These are phyloP conservation scores for Hirsutella rhossiliensis DNA, from an alignment of 2,329 filamentous ascomycete species.

Conservation along the genomic window DNA sequence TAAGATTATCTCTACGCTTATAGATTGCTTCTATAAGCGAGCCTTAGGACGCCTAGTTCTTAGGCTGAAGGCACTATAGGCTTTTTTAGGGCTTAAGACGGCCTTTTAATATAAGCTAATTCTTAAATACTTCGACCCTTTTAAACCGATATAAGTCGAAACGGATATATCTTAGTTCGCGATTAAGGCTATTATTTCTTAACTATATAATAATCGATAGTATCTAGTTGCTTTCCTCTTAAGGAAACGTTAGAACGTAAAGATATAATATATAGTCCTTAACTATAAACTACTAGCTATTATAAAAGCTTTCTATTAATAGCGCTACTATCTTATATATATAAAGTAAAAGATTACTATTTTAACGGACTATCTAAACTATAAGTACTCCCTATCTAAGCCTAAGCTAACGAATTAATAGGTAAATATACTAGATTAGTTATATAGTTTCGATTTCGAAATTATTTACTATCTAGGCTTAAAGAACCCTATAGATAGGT, in stretches of 20 bases:
- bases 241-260: too few species aligned
- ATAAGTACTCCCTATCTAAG: not conserved
- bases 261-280: too few species aligned
- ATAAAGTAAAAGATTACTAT: not conserved
- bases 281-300: too few species aligned
- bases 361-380: not conserved
- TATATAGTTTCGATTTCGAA: too few species aligned
- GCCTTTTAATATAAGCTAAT: not conserved
- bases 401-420: not conserved
- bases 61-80: not conserved
- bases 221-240: too few species aligned
- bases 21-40: not conserved
- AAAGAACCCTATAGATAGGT: not conserved
- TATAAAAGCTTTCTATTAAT: not conserved
- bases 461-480: too few species aligned
- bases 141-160: not conserved
- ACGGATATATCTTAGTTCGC: too few species aligned
- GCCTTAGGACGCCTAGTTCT: not conserved
- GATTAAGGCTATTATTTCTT: too few species aligned
- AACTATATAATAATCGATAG: too few species aligned
- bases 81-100: conserved; percentile 13
- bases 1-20: too few species aligned
- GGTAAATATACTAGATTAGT: too few species aligned
- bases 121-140: not conserved
- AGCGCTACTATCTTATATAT: not conserved